A percentile compares a stretch with the other conserved stretches of the same genome.
These are phyloP conservation scores for Debaryomyces coudertii DNA, from an alignment of 1,139 yeast species.

Conservation along the genomic window DNA sequence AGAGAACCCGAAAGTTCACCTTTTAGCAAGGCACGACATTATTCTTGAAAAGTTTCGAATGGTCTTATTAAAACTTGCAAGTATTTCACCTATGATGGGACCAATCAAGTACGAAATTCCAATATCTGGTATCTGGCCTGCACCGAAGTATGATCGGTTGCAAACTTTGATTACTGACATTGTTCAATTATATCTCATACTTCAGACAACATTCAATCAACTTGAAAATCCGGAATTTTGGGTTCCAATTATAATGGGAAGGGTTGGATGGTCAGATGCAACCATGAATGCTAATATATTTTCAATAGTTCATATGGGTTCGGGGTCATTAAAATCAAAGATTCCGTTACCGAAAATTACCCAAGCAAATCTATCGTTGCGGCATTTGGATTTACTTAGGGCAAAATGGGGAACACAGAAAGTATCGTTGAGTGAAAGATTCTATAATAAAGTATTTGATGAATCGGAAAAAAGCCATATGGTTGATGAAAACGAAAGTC, in stretches of 20 bases:
- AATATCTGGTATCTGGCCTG: conserved; percentile 41
- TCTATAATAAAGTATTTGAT: conserved; percentile 17
- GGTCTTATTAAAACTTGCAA: conserved; percentile 27
- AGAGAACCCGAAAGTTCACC: conserved; percentile 17
- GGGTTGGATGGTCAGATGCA: conserved; percentile 38
- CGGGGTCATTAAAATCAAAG: conserved; percentile 32
- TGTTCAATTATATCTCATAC: conserved; percentile 31
- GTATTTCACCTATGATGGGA: conserved; percentile 26
- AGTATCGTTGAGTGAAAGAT: conserved; percentile 32
- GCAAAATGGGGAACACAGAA: conserved; percentile 34
- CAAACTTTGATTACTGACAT: conserved; percentile 32
- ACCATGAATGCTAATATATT: conserved; percentile 37
- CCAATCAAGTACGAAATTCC: conserved; percentile 38
- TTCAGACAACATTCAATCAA: conserved; percentile 30
- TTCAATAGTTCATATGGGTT: conserved; percentile 36
- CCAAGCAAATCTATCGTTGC: conserved; percentile 34
- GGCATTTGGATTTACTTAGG: conserved; percentile 34
- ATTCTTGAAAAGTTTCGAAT: conserved; percentile 28
- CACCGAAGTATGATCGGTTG: conserved; percentile 28
- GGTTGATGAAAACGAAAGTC: conserved; percentile 9
- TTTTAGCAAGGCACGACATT: conserved; percentile 28
- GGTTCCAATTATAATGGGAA: conserved; percentile 29
- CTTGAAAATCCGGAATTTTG: conserved; percentile 32
- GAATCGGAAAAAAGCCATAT: conserved; percentile 5
- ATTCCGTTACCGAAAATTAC: conserved; percentile 39